phyloP scores from a whole-genome alignment of 2,329 filamentous ascomycete species.

The Hymenoscyphus occultus region DNA sequence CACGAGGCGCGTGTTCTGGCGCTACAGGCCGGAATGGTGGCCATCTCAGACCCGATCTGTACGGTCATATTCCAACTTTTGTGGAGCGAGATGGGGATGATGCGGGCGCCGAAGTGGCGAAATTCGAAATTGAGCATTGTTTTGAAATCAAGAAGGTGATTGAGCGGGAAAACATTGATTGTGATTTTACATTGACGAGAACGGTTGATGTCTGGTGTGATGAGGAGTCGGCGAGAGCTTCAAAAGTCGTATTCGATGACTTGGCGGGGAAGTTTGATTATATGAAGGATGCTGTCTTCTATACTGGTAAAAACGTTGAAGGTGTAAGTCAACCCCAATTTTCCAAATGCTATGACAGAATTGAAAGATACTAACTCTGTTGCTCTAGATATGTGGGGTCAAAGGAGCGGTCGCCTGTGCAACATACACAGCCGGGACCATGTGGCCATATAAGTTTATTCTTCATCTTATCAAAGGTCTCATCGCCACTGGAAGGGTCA shows the following conservation, averaged over 20 bases:
- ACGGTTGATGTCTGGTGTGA: slow-evolving; percentile 39
- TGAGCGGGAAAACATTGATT: slow-evolving; percentile 42
- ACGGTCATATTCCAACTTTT: slow-evolving; percentile 38
- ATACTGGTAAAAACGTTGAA: slow-evolving; percentile 10
- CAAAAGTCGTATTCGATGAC: slow-evolving; percentile 17
- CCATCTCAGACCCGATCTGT: slow-evolving; percentile 43
- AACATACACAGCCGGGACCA: slow-evolving; percentile 23
- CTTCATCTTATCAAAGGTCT: slow-evolving; percentile 49
- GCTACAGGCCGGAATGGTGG: slow-evolving; percentile 63
- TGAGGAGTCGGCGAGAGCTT: slow-evolving; percentile 30
- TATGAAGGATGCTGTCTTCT: slow-evolving; percentile 9
- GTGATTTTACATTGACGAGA: slow-evolving; percentile 41
- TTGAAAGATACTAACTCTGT: background rate
- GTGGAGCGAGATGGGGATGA: slow-evolving; percentile 37
- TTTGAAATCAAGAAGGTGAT: slow-evolving; percentile 39
- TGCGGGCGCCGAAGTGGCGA: slow-evolving; percentile 39
- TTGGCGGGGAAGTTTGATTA: slow-evolving; percentile 13
- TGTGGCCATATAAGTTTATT: slow-evolving; percentile 61
- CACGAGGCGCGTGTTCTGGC: slow-evolving; percentile 72
- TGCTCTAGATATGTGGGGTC: slow-evolving; percentile 23
- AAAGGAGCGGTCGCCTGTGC: slow-evolving; percentile 24
- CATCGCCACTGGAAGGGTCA: slow-evolving; percentile 41
- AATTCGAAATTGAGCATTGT: slow-evolving; percentile 42
- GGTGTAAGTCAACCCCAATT: background rate
- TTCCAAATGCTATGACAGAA: background rate